These are phyloP conservation scores for Fusarium cyanostomum DNA, from an alignment of 2,329 filamentous ascomycete species.

Conservation along the genomic window DNA sequence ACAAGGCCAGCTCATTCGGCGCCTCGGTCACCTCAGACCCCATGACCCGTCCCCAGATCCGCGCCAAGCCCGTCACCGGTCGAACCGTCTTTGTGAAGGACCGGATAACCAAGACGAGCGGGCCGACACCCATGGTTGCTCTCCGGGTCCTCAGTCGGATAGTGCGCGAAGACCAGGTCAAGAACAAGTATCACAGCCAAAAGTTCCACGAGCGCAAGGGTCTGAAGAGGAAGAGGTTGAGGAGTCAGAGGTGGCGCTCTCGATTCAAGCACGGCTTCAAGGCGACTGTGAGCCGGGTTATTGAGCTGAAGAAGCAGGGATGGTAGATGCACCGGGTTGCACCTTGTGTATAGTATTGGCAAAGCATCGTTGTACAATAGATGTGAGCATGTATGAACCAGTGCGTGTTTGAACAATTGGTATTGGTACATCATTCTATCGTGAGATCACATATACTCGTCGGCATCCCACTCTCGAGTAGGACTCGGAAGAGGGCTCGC, in stretches of 20 bases:
- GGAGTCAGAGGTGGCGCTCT: constrained; percentile 72
- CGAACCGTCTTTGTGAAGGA: constrained; percentile 52
- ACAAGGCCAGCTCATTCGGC: constrained; percentile 41
- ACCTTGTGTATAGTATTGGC: constrained; percentile 25
- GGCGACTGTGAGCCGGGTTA: constrained; percentile 69
- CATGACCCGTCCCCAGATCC: constrained; percentile 43
- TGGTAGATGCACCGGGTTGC: constrained; percentile 64
- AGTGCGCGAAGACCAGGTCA: constrained; percentile 64
- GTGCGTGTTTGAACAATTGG: too few relatives aligned
- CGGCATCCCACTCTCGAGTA: constrained; percentile 47
- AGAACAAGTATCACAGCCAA: constrained; percentile 65
- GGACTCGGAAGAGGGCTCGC: constrained; percentile 73
- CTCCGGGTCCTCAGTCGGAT: constrained; percentile 54
- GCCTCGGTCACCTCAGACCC: constrained; percentile 32
- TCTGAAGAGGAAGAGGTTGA: constrained; percentile 79
- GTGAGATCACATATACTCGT: constrained; percentile 38
- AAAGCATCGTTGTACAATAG: constrained; percentile 41
- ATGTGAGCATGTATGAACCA: constrained; percentile 38
- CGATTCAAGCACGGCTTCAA: constrained; percentile 76
- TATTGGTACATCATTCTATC: constrained; percentile 24
- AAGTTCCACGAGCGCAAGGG: constrained; percentile 79
- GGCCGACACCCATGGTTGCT: constrained; percentile 55
- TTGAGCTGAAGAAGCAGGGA: constrained; percentile 77
- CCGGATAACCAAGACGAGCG: constrained; percentile 40
- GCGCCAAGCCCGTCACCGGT: constrained; percentile 48